Evolutionary conservation across 2,329 filamentous ascomycete species (phyloP).

Genomic region (Ceratocystis destructans): DNA sequence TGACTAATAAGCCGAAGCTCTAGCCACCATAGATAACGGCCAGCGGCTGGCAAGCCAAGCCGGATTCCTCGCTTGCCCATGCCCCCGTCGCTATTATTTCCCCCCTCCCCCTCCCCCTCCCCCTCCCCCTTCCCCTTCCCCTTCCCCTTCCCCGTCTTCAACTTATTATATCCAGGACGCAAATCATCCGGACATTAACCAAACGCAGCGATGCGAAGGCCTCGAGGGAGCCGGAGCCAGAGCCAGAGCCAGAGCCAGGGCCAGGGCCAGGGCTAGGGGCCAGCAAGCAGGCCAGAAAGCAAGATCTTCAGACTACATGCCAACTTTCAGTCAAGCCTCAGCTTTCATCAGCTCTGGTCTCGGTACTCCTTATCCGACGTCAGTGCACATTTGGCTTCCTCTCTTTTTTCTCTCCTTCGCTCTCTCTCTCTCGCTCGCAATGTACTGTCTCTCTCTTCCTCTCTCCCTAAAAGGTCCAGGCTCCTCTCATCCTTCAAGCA

Average conservation of each 20-base stretch:
- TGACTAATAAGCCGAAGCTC: background rate
- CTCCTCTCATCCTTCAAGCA: too few relatives aligned
- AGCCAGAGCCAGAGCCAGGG: background rate
- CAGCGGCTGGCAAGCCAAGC: background rate
- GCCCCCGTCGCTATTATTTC: background rate
- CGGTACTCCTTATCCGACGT: constrained; percentile 5
- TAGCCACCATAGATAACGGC: background rate
- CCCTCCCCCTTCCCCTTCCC: background rate
- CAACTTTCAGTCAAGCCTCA: background rate
- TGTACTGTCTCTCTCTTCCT: background rate
- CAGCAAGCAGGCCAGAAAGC: background rate
- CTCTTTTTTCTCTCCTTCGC: background rate
- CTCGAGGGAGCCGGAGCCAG: background rate
- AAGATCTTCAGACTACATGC: background rate
- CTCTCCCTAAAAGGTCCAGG: too few relatives aligned
- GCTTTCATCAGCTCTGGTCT: background rate
- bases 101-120: background rate
- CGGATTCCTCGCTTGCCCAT: background rate
- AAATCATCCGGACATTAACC: constrained; percentile 6
- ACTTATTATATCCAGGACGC: background rate
- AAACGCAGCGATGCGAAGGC: background rate
- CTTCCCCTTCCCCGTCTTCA: background rate
- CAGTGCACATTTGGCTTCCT: background rate
- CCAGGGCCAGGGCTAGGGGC: too few relatives aligned
- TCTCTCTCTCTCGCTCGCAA: background rate